phyloP scores from a whole-genome alignment of 139 green algal genomes.

The Chlamydomonas urium region DNA sequence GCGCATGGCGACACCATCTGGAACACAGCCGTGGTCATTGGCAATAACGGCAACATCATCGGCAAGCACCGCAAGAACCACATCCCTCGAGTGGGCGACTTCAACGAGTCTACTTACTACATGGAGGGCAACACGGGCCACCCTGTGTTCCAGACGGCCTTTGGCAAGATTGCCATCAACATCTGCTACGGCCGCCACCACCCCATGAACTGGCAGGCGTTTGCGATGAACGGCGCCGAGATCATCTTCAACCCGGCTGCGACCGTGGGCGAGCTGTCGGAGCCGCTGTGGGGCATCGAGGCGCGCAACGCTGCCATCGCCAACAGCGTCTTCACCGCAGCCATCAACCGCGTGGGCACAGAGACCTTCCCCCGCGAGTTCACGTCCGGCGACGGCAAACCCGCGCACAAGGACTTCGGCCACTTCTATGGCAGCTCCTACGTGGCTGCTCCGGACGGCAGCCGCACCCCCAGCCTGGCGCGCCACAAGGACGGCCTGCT shows the following conservation, averaged over 20 bases:
- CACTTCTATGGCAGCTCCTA: slow-evolving; percentile 93
- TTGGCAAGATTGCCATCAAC: slow-evolving; percentile 89
- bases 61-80: slow-evolving; percentile 96
- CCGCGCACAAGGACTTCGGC: slow-evolving; percentile 76
- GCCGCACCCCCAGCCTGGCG: slow-evolving; percentile 67
- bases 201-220: slow-evolving; percentile 93
- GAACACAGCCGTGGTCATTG: slow-evolving; percentile 98
- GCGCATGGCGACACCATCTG: slow-evolving; percentile 84
- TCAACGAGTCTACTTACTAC: slow-evolving; percentile 98
- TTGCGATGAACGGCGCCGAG: slow-evolving; percentile 95
- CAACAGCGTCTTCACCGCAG: slow-evolving; percentile 54
- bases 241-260: slow-evolving; percentile 97
- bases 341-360: slow-evolving; percentile 77
- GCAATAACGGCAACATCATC: slow-evolving; percentile 84
- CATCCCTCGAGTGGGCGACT: slow-evolving; percentile 95
- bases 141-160: slow-evolving; percentile 58
- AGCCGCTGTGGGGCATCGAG: slow-evolving; percentile 82
- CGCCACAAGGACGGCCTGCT: slow-evolving; percentile 82
- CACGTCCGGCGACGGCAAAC: slow-evolving; percentile 86
- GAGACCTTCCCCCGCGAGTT: slow-evolving; percentile 92
- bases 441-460: slow-evolving; percentile 88
- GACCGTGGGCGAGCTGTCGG: slow-evolving; percentile 84
- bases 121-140: slow-evolving; percentile 94
- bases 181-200: slow-evolving; percentile 98
- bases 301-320: slow-evolving; percentile 84